phyloP scores from a whole-genome alignment of 768 basidiomycete species.

The Phlebiopsis flavidoalba region DNA sequence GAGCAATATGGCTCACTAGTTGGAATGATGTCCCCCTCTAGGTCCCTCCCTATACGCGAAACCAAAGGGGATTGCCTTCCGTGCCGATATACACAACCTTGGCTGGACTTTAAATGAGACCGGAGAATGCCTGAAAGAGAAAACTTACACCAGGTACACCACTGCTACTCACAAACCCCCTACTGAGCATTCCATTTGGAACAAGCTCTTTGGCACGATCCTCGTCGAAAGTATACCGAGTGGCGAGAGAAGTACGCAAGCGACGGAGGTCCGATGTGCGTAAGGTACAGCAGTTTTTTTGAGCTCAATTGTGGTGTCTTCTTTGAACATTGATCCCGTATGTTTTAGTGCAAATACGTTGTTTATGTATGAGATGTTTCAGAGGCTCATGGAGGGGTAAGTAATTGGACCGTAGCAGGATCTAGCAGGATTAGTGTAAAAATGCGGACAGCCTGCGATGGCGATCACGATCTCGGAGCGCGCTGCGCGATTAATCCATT shows the following conservation, averaged over 20 bases:
- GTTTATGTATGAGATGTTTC: not conserved
- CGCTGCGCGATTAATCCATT: not conserved
- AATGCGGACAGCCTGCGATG: no score
- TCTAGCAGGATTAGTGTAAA: no score
- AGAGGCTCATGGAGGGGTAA: not conserved
- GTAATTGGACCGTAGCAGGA: not conserved
- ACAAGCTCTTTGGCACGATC: conserved; percentile 68
- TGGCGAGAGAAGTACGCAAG: conserved; percentile 53
- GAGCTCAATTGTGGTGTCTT: conserved; percentile 59
- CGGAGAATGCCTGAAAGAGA: not conserved
- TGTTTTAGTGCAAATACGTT: not conserved
- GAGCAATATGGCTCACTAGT: conserved; percentile 34
- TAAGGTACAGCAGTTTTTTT: conserved; percentile 76
- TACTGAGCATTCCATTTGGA: conserved; percentile 64
- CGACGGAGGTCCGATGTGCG: conserved; percentile 71
- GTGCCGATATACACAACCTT: conserved; percentile 62
- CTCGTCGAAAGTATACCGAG: conserved; percentile 37
- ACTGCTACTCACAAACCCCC: conserved; percentile 63
- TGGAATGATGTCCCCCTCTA: conserved; percentile 61
- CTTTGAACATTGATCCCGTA: conserved; percentile 60
- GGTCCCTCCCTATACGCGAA: conserved; percentile 59
- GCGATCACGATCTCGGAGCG: not conserved
- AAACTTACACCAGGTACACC: conserved; percentile 62
- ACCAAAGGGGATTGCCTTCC: conserved; percentile 75
- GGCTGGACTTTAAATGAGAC: not conserved